phyloP scores from a whole-genome alignment of 2,329 filamentous ascomycete genomes.

The Fusarium odoratissimum region DNA sequence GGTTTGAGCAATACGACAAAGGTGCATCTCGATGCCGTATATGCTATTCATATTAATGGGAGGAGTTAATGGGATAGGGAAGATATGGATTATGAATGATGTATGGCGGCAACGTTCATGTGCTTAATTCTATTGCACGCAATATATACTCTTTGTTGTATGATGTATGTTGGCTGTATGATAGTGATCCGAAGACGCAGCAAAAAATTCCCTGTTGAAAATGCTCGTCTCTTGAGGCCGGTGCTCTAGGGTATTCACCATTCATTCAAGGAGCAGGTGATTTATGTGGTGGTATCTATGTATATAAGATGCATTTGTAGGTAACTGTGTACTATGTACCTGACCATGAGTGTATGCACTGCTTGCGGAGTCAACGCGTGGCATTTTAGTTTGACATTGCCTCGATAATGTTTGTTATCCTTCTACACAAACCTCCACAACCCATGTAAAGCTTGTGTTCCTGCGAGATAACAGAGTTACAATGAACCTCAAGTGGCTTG shows the following conservation, averaged over 20 bases:
- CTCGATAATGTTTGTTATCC: background rate
- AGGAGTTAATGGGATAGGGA: slow-evolving; percentile 21
- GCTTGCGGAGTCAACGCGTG: background rate
- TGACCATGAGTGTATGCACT: background rate
- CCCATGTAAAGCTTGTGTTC: background rate
- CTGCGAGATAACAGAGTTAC: background rate
- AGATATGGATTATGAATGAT: slow-evolving; percentile 33
- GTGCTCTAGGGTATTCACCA: slow-evolving; percentile 3
- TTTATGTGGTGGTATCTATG: background rate
- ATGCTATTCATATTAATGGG: slow-evolving; percentile 1
- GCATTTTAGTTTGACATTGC: slow-evolving; percentile 4
- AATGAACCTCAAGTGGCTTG: slow-evolving; percentile 10
- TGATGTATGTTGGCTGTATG: background rate
- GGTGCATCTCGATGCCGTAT: slow-evolving; percentile 4
- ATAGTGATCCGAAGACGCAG: background rate
- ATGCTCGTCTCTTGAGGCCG: background rate
- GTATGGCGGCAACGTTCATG: slow-evolving; percentile 26
- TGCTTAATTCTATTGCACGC: slow-evolving; percentile 28
- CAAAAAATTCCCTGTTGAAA: background rate
- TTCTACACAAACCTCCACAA: background rate
- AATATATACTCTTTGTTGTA: slow-evolving; percentile 17
- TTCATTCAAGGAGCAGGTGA: background rate
- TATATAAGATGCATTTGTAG: background rate
- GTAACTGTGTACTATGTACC: background rate
- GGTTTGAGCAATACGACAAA: slow-evolving; percentile 11